Evolutionary conservation across 768 basidiomycete genomes (phyloP).

Genomic region (Serendipita vermifera): DNA sequence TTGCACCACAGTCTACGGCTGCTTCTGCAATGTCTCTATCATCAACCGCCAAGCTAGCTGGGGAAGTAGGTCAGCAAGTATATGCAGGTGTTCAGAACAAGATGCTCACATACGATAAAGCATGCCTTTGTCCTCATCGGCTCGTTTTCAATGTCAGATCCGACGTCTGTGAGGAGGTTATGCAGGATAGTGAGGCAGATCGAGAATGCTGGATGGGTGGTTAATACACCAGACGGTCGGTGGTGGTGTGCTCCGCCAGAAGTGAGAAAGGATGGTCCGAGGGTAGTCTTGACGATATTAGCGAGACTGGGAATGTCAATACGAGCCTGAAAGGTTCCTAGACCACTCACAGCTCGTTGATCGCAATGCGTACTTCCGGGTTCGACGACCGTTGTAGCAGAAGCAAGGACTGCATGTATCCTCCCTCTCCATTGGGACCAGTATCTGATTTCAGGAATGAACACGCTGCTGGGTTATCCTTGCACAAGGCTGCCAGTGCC

Average conservation of each 20-base stretch:
- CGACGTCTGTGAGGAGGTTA: conserved; percentile 49
- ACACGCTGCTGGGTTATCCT: conserved; percentile 43
- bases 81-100: neutral
- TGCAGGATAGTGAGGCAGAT: conserved; percentile 50
- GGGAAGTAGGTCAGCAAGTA: conserved; percentile 16
- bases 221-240: conserved; percentile 20
- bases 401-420: neutral
- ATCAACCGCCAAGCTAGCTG: conserved; percentile 58
- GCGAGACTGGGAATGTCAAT: neutral
- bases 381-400: neutral
- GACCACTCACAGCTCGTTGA: conserved; percentile 30
- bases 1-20: conserved; percentile 57
- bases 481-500: conserved; percentile 52
- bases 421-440: neutral
- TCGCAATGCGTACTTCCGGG: conserved; percentile 21
- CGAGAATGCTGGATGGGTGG: conserved; percentile 34
- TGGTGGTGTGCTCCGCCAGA: conserved; percentile 43
- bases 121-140: conserved; percentile 51
- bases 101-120: conserved; percentile 54
- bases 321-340: conserved; percentile 12
- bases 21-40: conserved; percentile 50
- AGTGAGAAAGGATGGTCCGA: conserved; percentile 25
- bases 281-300: neutral
- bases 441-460: neutral
- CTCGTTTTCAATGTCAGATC: conserved; percentile 30